phyloP scores from a whole-genome alignment of 768 basidiomycete species.

The Boletus fagicola region DNA sequence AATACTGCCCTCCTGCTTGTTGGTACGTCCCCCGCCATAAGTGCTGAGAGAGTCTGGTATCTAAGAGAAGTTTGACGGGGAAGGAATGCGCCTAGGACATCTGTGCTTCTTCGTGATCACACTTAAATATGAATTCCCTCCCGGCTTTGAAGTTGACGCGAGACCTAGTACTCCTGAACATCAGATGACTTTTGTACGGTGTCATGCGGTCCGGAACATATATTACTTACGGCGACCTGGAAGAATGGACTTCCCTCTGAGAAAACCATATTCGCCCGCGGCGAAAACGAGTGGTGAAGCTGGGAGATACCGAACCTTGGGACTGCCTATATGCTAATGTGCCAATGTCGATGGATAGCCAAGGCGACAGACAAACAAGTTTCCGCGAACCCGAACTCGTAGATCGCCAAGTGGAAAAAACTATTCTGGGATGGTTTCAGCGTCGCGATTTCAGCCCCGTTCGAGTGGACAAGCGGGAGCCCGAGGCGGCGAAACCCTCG shows the following conservation, averaged over 20 bases:
- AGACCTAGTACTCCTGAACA: conserved; percentile 1
- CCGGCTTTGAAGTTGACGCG: not conserved
- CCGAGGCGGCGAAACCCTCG: not conserved
- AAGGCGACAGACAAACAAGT: not conserved
- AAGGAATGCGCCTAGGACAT: not conserved
- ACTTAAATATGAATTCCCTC: conserved; percentile 12
- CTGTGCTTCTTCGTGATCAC: not conserved
- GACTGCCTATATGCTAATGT: not conserved
- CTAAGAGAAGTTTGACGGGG: not conserved
- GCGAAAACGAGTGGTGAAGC: not conserved
- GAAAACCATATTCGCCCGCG: not conserved
- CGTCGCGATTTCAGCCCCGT: not conserved
- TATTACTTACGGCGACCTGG: not conserved
- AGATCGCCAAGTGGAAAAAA: not conserved
- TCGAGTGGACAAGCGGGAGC: not conserved
- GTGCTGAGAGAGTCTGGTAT: not conserved
- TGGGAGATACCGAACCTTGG: not conserved
- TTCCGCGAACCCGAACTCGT: not conserved
- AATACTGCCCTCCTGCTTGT: conserved; percentile 63
- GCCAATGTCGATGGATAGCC: not conserved
- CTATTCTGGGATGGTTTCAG: conserved; percentile 1
- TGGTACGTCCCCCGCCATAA: conserved; percentile 45
- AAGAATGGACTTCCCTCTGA: conserved; percentile 1
- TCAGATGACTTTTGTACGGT: conserved; percentile 16
- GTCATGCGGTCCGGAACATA: conserved; percentile 6